Evolutionary conservation across 2,329 filamentous ascomycete species (phyloP).

Genomic region (Davidsoniella australis): DNA sequence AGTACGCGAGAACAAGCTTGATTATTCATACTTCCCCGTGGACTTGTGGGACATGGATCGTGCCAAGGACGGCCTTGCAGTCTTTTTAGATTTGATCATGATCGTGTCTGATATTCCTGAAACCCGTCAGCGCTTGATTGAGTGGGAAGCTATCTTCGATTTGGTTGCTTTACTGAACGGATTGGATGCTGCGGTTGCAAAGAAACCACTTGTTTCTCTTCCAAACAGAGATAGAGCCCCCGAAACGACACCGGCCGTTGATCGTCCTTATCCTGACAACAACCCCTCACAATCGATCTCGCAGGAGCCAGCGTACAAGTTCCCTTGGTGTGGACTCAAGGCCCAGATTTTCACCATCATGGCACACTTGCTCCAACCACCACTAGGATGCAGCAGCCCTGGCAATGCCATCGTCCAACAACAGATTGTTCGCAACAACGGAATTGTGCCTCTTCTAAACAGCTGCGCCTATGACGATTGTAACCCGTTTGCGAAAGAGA

Average conservation of each 20-base stretch:
- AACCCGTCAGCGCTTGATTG: conserved; percentile 68
- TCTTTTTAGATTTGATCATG: conserved; percentile 86
- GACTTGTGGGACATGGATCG: conserved; percentile 97
- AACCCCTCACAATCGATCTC: conserved; percentile 22
- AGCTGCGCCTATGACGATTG: conserved; percentile 85
- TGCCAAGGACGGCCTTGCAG: conserved; percentile 84
- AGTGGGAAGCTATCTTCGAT: conserved; percentile 85
- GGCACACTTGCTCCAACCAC: conserved; percentile 76
- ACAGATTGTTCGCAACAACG: conserved; percentile 71
- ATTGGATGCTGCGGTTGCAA: conserved; percentile 73
- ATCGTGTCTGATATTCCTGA: conserved; percentile 74
- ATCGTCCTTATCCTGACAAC: conserved; percentile 20
- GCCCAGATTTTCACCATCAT: conserved; percentile 83
- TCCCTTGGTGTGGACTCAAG: conserved; percentile 62
- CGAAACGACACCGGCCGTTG: conserved; percentile 26
- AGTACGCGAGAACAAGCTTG: conserved; percentile 58
- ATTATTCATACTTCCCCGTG: conserved; percentile 77
- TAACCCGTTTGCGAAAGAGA: conserved; percentile 87
- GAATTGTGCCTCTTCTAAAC: conserved; percentile 72
- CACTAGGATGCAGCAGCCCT: conserved; percentile 39
- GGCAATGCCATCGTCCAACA: conserved; percentile 64
- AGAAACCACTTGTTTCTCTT: conserved; percentile 45
- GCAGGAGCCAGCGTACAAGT: conserved; percentile 47
- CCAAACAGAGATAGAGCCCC: conserved; percentile 13
- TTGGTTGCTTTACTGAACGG: conserved; percentile 74